Evolutionary conservation across 495 filamentous ascomycete species (phyloP), one percentile per base, ranked within the genome.

Genomic region (Podospora tetraspora): DNA sequence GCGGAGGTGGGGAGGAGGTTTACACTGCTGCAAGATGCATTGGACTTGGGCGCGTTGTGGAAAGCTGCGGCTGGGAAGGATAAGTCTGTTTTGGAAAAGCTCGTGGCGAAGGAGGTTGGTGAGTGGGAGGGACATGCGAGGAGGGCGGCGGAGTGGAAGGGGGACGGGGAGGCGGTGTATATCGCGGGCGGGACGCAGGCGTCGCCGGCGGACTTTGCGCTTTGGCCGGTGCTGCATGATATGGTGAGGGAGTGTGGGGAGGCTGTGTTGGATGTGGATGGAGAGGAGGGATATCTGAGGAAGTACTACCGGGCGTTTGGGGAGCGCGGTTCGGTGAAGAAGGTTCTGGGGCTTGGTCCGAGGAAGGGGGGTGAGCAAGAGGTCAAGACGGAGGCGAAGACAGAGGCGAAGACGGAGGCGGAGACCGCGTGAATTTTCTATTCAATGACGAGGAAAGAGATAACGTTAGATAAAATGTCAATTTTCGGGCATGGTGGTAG

Each of bases 191-290:
- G 88, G 0, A 66, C 76, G 0, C 69, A 69, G 1, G 82, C 89
- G 19, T 83, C 84, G 2, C 81, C 91, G 19, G 90, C 87, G 11
- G 91, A 94, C 74, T 92, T 86, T 72, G 86, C 87, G 0, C 79
- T 92, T 11, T 93, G 89, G 89, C 91, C 91, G 0, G 82, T 91
- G 11, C 77, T 94, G 57, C 76, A 88, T 62, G 84, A 88, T 30
- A 83, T 91, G 11, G 78, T 86, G 19, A 29, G 59, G 24, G 70
- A 67, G 8, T 74, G 75, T 30, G 73, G 62, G 62, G 69, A 57
- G 66, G 79, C 66, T 70, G 72, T 52, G 69, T 70, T 72, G 25
- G 22, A 34, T 34, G 60, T 62, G 7, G 70, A 58, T 7, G 19
- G 19, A 1, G 19, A 52, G 16, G 43, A n/a, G 16, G 43, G 43